Evolutionary conservation across 164 flowering plant genomes (phyloP).

Genomic region (Dillenia suffruticosa): DNA sequence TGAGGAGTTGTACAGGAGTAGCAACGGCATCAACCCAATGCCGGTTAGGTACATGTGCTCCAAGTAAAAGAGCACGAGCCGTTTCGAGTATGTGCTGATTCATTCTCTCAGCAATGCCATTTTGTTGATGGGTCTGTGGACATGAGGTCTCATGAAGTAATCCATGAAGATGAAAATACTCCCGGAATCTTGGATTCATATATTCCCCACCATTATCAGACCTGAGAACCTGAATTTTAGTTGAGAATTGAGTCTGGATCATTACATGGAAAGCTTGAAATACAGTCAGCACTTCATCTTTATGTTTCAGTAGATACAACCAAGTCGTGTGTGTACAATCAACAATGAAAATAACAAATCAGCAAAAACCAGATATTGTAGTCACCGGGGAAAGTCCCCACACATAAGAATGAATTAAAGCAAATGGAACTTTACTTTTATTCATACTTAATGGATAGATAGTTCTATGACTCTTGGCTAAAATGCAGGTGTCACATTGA

Average conservation of each 20-base stretch:
- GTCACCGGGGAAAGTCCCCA: neutral
- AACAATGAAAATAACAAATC: constrained; percentile 8
- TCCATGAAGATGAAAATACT: constrained; percentile 1
- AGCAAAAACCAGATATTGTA: neutral
- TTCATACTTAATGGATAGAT: constrained; percentile 1
- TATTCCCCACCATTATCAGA: constrained; percentile 6
- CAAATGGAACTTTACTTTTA: constrained; percentile 1
- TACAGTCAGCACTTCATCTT: too few relatives aligned
- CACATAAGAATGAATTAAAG: neutral
- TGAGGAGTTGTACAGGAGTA: neutral
- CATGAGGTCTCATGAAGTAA: constrained; percentile 8
- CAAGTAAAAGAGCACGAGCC: constrained; percentile 6
- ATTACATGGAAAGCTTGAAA: too few relatives aligned
- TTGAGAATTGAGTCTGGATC: constrained; percentile 1
- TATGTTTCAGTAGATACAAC: too few relatives aligned
- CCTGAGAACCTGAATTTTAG: neutral
- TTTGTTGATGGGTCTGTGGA: constrained; percentile 6
- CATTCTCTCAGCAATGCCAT: constrained; percentile 4
- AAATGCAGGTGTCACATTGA: too few relatives aligned
- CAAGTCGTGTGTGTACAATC: constrained; percentile 10
- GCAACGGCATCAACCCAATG: neutral
- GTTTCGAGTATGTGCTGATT: neutral
- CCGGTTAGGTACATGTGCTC: neutral
- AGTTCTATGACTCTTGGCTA: constrained; percentile 6
- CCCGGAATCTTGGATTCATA: neutral